Conservation (phyloP, 78 protist species). For the Dictyostelium citrinum region DNA sequence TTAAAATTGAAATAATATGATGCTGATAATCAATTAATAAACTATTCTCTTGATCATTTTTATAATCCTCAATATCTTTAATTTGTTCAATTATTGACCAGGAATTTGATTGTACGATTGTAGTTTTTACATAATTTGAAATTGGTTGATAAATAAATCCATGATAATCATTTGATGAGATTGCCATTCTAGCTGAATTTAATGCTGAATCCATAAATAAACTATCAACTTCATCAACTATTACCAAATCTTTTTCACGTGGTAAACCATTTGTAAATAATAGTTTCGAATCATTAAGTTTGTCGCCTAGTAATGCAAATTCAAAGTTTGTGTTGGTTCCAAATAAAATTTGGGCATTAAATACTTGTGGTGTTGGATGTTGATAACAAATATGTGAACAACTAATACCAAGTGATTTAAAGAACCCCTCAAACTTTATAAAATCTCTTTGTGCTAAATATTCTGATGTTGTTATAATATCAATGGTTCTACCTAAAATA, state of each 20-base stretch:
- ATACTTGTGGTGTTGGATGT: not conserved
- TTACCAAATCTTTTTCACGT: not conserved
- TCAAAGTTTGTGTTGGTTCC: conserved; percentile 17
- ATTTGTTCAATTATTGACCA: not conserved
- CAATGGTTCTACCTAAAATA: not conserved
- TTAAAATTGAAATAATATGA: not conserved
- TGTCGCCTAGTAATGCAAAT: not conserved
- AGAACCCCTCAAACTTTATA: not conserved
- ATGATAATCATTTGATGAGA: not conserved
- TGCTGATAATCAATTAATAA: not conserved
- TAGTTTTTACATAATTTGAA: not conserved
- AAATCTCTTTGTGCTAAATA: conserved; percentile 8
- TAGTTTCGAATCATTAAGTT: not conserved
- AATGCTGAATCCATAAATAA: conserved; percentile 10
- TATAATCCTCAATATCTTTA: not conserved
- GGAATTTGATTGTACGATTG: not conserved
- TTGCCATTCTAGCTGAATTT: conserved; percentile 16
- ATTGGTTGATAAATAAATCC: conserved; percentile 18
- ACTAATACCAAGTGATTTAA: not conserved
- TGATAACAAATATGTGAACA: not conserved
- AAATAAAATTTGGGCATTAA: not conserved
- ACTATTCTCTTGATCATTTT: not conserved
- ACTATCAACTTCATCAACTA: conserved; percentile 25
- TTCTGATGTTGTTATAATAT: conserved; percentile 12
- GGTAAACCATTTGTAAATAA: not conserved